Evolutionary conservation across 2,329 filamentous ascomycete genomes (phyloP), one percentile per base, ranked within the genome.

Genomic region (Claviceps capensis): DNA sequence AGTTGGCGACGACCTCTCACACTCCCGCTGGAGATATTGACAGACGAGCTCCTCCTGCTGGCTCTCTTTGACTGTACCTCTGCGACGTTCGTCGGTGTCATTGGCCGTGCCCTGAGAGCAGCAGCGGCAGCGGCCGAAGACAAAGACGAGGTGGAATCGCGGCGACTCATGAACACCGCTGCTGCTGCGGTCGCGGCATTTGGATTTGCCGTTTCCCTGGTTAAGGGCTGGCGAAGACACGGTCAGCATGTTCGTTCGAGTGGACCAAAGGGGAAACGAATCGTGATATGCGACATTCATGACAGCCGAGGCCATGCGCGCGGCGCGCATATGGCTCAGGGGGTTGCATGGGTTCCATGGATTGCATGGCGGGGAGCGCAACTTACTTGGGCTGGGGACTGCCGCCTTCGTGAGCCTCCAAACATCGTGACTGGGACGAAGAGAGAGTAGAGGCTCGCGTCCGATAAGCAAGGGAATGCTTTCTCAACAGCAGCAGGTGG

Each of bases 1-100:
- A 90, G 70, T 50, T 72, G 70, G 57, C 67, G 54, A 30, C 52
- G 52, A 58, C 58, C 69, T 66, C 54, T 59, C 41, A 70, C 67
- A 48, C 67, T 69, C 57, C 76, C 79, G 38, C 73, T 75, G 47
- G 79, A 72, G 4, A 88, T 91, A 1, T 86, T 86, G 43, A 78
- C 69, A 1, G 89, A 95, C 49, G 76, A 76, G 66, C 77, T 82
- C 55, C 89, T 81, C 60, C 88, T 81, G 54, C 81, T 67, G 63
- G 85, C 90, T 63, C 90, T 85, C 72, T 91, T 95, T 5, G 91
- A 95, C 67, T 95, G 85, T 45, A 94, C 81, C 62, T 88, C 81
- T 65, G 81, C 84, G 52, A 95, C 84, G 59, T 83, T 82, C 49
- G 83, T 91, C 22, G 88, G 89, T 2, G 86, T 83, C 49, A 82